These are phyloP conservation scores for Blastosporella zonata DNA, from an alignment of 1,284 basidiomycete species.

Conservation along the genomic window DNA sequence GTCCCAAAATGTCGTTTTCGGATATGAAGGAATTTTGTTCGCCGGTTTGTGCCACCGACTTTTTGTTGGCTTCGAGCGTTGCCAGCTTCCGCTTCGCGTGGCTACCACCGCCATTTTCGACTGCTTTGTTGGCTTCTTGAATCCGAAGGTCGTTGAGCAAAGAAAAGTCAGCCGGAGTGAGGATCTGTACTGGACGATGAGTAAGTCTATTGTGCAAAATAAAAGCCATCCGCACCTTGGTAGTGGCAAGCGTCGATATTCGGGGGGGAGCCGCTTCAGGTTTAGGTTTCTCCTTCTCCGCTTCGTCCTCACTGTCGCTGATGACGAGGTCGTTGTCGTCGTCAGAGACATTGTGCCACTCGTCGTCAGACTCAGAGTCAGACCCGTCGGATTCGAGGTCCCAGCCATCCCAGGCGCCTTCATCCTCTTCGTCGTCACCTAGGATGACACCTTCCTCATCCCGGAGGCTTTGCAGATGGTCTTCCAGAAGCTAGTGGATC, in stretches of 20 bases:
- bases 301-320: slow-evolving; percentile 86
- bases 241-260: slow-evolving; percentile 69
- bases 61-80: slow-evolving; percentile 68
- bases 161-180: slow-evolving; percentile 97
- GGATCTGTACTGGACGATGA: slow-evolving; percentile 57
- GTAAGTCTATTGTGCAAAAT: not conserved
- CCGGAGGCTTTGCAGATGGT: slow-evolving; percentile 72
- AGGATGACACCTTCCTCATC: slow-evolving; percentile 60
- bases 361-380: slow-evolving; percentile 44
- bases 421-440: slow-evolving; percentile 65
- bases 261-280: slow-evolving; percentile 30
- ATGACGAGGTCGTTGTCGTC: slow-evolving; percentile 72
- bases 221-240: slow-evolving; percentile 51
- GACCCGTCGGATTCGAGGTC: slow-evolving; percentile 78
- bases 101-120: slow-evolving; percentile 70
- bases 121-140: slow-evolving; percentile 74
- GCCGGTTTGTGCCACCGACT: slow-evolving; percentile 40
- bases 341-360: slow-evolving; percentile 86
- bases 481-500: slow-evolving; percentile 72
- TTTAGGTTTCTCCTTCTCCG: slow-evolving; percentile 29
- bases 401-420: slow-evolving; percentile 88
- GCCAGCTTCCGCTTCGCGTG: slow-evolving; percentile 88
- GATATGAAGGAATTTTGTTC: slow-evolving; percentile 72
- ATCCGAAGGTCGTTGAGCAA: slow-evolving; percentile 88
- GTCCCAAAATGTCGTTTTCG: slow-evolving; percentile 92